phyloP scores from a whole-genome alignment of 2,329 filamentous ascomycete genomes.

The Lanzia echinophila region DNA sequence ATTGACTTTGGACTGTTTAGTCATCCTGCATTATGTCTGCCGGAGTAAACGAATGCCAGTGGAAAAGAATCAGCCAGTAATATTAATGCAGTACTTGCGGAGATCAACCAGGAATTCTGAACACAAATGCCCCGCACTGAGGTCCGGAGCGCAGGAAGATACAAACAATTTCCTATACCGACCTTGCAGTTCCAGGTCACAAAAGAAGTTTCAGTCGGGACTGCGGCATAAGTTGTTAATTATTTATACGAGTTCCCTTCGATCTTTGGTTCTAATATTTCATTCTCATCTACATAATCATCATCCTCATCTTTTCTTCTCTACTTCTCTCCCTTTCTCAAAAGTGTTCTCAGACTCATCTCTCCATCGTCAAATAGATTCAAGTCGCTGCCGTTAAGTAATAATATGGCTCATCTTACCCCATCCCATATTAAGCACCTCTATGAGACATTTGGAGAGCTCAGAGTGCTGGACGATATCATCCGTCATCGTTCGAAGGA shows the following conservation, averaged over 20 bases:
- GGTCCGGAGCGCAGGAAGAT: too few species aligned
- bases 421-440: constrained; percentile 10
- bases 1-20: too few species aligned
- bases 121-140: too few species aligned
- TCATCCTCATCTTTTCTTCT: background rate
- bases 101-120: too few species aligned
- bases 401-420: constrained; percentile 11
- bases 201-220: background rate
- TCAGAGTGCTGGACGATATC: constrained; percentile 17
- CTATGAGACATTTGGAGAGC: constrained; percentile 12
- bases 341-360: background rate
- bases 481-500: constrained; percentile 16
- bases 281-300: constrained; percentile 4
- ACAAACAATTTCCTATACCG: too few species aligned
- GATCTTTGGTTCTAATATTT: background rate
- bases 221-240: too few species aligned
- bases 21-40: too few species aligned
- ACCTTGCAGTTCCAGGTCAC: background rate
- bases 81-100: too few species aligned
- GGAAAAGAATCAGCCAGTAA: too few species aligned
- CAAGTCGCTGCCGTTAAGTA: background rate
- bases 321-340: background rate
- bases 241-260: too few species aligned
- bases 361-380: background rate
- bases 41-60: too few species aligned